Percentiles rank a stretch among this genome's conserved stretches.
Conservation (phyloP, 1,284 basidiomycete genomes). For the Farysia itapuensis region DNA sequence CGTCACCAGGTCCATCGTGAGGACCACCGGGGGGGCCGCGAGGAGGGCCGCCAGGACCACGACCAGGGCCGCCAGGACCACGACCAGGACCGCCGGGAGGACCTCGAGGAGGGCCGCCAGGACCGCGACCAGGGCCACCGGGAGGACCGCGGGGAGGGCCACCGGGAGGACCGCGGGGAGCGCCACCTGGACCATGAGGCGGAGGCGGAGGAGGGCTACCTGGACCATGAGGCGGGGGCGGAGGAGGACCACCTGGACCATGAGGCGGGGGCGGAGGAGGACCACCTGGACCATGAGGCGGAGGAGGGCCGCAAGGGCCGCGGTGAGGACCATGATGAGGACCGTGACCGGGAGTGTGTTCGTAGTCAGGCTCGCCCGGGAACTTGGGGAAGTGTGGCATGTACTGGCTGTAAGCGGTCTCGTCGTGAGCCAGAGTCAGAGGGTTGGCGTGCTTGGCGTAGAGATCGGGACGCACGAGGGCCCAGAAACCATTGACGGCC, state of each 20-base stretch:
- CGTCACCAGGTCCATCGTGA: too few relatives aligned
- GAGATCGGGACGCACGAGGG: conserved; percentile 18
- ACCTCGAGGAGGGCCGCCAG: background rate
- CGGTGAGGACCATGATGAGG: background rate
- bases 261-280: background rate
- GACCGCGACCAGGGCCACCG: background rate
- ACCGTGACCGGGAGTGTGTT: background rate
- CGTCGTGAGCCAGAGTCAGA: too few relatives aligned
- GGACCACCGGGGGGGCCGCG: too few relatives aligned
- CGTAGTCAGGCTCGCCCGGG: background rate
- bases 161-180: background rate
- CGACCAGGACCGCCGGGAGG: background rate
- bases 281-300: background rate
- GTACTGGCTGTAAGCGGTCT: too few relatives aligned
- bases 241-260: too few relatives aligned
- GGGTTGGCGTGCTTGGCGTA: conserved; percentile 1
- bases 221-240: too few relatives aligned
- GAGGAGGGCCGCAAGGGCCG: background rate
- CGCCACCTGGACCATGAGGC: too few relatives aligned
- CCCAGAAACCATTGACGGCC: conserved; percentile 23
- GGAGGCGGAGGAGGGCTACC: too few relatives aligned
- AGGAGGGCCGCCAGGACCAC: too few relatives aligned
- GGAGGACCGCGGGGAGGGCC: too few relatives aligned
- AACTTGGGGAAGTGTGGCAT: too few relatives aligned
- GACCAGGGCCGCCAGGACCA: background rate